Conservation (phyloP, 306 rosid species). For the Quercus variabilis region DNA sequence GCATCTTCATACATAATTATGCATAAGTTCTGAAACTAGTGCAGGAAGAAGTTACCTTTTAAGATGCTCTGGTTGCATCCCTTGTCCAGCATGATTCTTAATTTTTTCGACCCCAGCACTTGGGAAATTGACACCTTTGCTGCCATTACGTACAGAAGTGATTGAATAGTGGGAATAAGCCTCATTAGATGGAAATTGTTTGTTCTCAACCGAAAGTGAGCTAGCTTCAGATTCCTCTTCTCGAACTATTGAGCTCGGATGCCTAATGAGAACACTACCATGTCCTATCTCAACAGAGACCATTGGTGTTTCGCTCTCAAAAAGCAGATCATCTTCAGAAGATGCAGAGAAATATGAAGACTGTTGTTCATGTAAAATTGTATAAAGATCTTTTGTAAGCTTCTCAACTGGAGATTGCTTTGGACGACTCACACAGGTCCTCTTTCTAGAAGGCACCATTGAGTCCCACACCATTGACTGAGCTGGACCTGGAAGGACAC, state of each 20-base stretch:
- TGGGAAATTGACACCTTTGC: slow-evolving; percentile 32
- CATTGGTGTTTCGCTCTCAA: slow-evolving; percentile 85
- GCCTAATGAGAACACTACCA: slow-evolving; percentile 94
- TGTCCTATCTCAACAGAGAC: slow-evolving; percentile 99
- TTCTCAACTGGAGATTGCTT: slow-evolving; percentile 90
- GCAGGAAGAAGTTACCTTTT: slow-evolving; percentile 53
- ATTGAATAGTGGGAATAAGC: slow-evolving; percentile 54
- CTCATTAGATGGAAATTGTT: slow-evolving; percentile 52
- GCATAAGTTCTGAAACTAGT: slow-evolving; percentile 4
- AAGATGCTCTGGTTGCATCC: slow-evolving; percentile 51
- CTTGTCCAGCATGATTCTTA: slow-evolving; percentile 44
- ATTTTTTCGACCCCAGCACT: slow-evolving; percentile 47
- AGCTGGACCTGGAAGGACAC: slow-evolving; percentile 69
- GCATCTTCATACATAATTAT: slow-evolving; percentile 1
- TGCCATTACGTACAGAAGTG: slow-evolving; percentile 34
- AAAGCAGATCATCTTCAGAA: slow-evolving; percentile 90
- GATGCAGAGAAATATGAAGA: slow-evolving; percentile 81
- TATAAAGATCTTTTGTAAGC: slow-evolving; percentile 87
- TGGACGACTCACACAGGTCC: slow-evolving; percentile 82
- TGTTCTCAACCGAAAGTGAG: slow-evolving; percentile 84
- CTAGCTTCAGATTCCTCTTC: slow-evolving; percentile 99
- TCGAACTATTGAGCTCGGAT: slow-evolving; percentile 75
- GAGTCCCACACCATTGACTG: slow-evolving; percentile 92
- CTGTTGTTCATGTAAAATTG: slow-evolving; percentile 89
- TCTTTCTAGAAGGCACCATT: slow-evolving; percentile 83